A percentile compares a stretch with the other conserved stretches of the same genome.
phyloP scores from a whole-genome alignment of 805 yeast genomes.

The Candida andamanensis region DNA sequence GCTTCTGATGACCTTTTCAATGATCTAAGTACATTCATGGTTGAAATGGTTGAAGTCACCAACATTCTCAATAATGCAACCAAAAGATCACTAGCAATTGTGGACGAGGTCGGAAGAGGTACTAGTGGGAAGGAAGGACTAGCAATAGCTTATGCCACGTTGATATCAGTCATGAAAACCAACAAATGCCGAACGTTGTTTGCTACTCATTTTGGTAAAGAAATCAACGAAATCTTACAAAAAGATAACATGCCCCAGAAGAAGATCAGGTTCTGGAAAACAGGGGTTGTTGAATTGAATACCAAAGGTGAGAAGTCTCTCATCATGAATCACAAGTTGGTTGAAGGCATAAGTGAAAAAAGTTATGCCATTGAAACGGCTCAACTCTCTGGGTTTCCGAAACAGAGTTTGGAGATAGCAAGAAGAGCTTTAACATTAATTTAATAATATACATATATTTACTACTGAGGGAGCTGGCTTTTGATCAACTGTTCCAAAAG shows the following conservation, averaged over 20 bases:
- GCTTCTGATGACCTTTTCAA: slow-evolving; percentile 73
- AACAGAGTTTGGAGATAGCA: slow-evolving; percentile 52
- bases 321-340: slow-evolving; percentile 51
- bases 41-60: slow-evolving; percentile 69
- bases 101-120: slow-evolving; percentile 83
- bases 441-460: slow-evolving; percentile 5
- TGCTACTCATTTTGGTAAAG: slow-evolving; percentile 75
- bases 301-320: slow-evolving; percentile 18
- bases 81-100: slow-evolving; percentile 51
- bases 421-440: slow-evolving; percentile 15
- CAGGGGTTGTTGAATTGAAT: slow-evolving; percentile 21
- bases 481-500: slow-evolving; percentile 21
- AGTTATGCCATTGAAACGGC: slow-evolving; percentile 81
- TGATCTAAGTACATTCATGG: slow-evolving; percentile 83
- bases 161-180: slow-evolving; percentile 46
- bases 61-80: slow-evolving; percentile 56
- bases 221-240: slow-evolving; percentile 31
- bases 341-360: slow-evolving; percentile 62
- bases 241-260: slow-evolving; percentile 23
- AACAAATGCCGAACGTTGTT: slow-evolving; percentile 73
- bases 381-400: slow-evolving; percentile 73
- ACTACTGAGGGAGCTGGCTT: slow-evolving; percentile 16
- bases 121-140: slow-evolving; percentile 82
- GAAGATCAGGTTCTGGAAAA: slow-evolving; percentile 24
- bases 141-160: slow-evolving; percentile 76